Conservation (phyloP, 2,329 filamentous ascomycete species). For the Scedosporium minutisporum region DNA sequence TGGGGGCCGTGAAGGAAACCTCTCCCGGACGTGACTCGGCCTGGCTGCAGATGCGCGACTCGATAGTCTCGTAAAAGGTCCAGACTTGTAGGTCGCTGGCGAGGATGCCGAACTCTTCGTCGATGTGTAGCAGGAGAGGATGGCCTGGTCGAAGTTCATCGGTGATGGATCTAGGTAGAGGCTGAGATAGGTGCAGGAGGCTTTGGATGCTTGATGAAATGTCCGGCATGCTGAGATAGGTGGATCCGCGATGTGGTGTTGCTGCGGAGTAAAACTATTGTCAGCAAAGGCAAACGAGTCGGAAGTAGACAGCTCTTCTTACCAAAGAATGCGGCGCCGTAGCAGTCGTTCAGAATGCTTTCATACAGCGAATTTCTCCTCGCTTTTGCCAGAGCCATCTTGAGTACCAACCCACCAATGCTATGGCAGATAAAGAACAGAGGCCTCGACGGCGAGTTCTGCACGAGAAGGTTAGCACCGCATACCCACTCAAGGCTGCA, state of each 20-base stretch:
- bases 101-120: conserved; percentile 46
- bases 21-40: conserved; percentile 32
- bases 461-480: no score
- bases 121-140: conserved; percentile 34
- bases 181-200: conserved; percentile 39
- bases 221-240: conserved; percentile 48
- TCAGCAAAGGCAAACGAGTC: neutral
- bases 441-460: conserved; percentile 28
- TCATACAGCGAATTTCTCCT: conserved; percentile 26
- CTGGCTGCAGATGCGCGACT: conserved; percentile 18
- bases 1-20: conserved; percentile 48
- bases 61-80: conserved; percentile 54
- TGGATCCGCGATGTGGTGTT: conserved; percentile 54
- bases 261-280: conserved; percentile 23
- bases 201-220: conserved; percentile 44
- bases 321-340: conserved; percentile 53
- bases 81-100: conserved; percentile 50
- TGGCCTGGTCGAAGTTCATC: conserved; percentile 41
- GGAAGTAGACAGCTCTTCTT: conserved; percentile 16
- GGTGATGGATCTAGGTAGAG: conserved; percentile 40
- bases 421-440: conserved; percentile 53
- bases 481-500: neutral
- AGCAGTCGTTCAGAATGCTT: conserved; percentile 43
- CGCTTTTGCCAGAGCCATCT: conserved; percentile 43
- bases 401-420: conserved; percentile 50